Conservation (phyloP, 345 rosid species). For the Cardiospermum halicacabum region DNA sequence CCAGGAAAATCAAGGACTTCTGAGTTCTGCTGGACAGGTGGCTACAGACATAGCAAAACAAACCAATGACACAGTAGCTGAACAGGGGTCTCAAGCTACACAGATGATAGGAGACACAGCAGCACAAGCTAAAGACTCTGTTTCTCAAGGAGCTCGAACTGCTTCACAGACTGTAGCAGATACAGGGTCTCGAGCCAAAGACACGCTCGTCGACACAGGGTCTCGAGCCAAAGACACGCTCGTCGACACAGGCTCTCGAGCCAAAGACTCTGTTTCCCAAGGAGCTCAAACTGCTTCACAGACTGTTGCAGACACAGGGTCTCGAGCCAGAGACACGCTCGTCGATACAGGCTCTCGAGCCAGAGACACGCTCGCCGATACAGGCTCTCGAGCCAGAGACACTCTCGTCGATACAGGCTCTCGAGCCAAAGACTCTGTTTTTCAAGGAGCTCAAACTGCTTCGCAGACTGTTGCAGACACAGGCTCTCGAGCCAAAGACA, state of each 20-base stretch:
- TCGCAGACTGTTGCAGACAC: constrained; percentile 28
- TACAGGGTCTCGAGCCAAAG: too few species aligned
- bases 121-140: too few species aligned
- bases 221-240: too few species aligned
- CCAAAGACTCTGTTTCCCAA: too few species aligned
- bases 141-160: too few species aligned
- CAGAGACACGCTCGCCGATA: too few species aligned
- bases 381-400: constrained; percentile 22
- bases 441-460: constrained; percentile 30
- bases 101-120: too few species aligned
- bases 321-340: constrained; percentile 33
- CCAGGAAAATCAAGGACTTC: too few species aligned
- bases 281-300: too few species aligned
- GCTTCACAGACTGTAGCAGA: too few species aligned
- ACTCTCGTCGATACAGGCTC: constrained; percentile 29
- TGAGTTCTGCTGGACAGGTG: constrained; percentile 19
- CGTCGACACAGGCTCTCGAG: too few species aligned
- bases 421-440: constrained; percentile 28
- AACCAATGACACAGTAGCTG: constrained; percentile 30
- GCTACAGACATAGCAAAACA: constrained; percentile 35
- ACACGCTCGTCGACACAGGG: constrained; percentile 22
- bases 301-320: too few species aligned
- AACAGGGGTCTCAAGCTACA: constrained; percentile 22
- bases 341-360: constrained; percentile 27
- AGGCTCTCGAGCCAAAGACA: constrained; percentile 41